Conservation (phyloP, 2,329 filamentous ascomycete genomes). For the Alternaria longipes region DNA sequence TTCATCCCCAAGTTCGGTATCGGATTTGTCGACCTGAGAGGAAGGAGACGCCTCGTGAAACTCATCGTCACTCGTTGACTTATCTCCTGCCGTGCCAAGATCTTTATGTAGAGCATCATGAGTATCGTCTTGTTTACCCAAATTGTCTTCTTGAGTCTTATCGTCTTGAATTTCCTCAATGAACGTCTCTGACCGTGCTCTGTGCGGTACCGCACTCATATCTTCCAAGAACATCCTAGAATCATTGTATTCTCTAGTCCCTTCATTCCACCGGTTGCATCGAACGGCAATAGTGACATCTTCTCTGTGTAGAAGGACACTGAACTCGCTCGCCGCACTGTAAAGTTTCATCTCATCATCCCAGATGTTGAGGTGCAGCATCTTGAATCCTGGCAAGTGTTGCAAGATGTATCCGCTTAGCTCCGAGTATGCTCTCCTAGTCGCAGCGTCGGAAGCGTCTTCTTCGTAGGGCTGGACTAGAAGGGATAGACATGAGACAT, state of each 20-base stretch:
- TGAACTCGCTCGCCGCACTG: slow-evolving; percentile 20
- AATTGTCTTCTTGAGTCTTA: background rate
- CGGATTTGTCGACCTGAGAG: background rate
- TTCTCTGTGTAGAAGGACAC: slow-evolving; percentile 17
- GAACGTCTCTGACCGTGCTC: background rate
- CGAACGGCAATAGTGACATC: slow-evolving; percentile 20
- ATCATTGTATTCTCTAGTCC: slow-evolving; percentile 11
- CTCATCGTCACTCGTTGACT: background rate
- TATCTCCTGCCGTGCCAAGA: background rate
- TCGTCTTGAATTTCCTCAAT: background rate
- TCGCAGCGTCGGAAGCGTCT: slow-evolving; percentile 27
- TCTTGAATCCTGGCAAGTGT: slow-evolving; percentile 24
- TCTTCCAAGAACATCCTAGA: slow-evolving; percentile 14
- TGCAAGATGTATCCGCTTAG: slow-evolving; percentile 28
- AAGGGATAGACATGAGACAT: slow-evolving; percentile 34
- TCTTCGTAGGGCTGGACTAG: slow-evolving; percentile 43
- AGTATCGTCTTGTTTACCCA: background rate
- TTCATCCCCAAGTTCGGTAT: background rate
- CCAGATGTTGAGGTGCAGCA: slow-evolving; percentile 32
- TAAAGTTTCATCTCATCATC: slow-evolving; percentile 14
- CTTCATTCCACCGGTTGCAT: slow-evolving; percentile 9
- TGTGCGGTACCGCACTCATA: background rate
- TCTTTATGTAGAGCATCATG: background rate
- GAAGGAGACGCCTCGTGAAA: background rate
- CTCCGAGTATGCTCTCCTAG: slow-evolving; percentile 28